phyloP scores from a whole-genome alignment of 1,284 basidiomycete genomes.

The Apiotrichum gracile region DNA sequence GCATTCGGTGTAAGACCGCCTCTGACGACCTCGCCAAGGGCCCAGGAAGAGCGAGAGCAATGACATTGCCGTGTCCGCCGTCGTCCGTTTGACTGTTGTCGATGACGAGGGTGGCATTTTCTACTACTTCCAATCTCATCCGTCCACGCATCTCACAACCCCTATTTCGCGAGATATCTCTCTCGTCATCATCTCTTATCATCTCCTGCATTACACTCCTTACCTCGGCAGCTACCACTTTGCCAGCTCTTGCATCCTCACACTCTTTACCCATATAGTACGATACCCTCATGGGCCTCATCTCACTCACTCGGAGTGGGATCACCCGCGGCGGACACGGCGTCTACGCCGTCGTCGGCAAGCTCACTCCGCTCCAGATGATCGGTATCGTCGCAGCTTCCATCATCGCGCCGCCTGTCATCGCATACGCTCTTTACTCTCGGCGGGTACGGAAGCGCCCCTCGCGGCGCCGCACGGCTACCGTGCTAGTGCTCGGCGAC shows the following conservation, averaged over 20 bases:
- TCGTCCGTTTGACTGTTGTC: too few species aligned
- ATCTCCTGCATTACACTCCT: not conserved
- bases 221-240: too few species aligned
- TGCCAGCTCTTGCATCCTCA: not conserved
- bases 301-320: not conserved
- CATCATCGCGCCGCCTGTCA: slow-evolving; percentile 5
- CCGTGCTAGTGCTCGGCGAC: slow-evolving; percentile 89
- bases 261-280: not conserved
- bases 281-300: not conserved
- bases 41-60: too few species aligned
- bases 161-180: too few species aligned
- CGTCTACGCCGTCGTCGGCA: not conserved
- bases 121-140: too few species aligned
- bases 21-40: too few species aligned
- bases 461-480: slow-evolving; percentile 53
- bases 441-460: slow-evolving; percentile 14
- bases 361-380: not conserved
- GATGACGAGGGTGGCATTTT: too few species aligned
- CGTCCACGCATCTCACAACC: too few species aligned
- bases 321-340: not conserved
- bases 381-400: slow-evolving; percentile 6
- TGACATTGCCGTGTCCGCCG: too few species aligned
- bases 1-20: not conserved
- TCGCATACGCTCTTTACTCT: slow-evolving; percentile 8
- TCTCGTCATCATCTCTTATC: not conserved